Base-by-base conservation (phyloP, 441 rosid species). In the Biscutella laevigata region DNA sequence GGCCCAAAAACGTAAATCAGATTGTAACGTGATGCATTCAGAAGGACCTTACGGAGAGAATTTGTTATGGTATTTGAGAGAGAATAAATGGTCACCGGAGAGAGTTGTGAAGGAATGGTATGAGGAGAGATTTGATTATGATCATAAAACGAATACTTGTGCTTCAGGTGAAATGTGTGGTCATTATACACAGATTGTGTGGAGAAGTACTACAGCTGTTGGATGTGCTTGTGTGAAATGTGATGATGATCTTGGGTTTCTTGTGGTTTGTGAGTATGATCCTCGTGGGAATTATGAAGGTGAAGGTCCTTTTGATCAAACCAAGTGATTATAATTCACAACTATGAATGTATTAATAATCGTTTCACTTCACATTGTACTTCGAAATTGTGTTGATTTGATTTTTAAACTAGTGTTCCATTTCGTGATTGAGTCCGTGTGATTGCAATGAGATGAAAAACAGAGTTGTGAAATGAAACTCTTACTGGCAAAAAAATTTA, bases 151-250 rank as follows among this genome's bases (percentile, higher is more conserved):
- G 3, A 77, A 80, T 22, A 13, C 50, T 7, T 74, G 91, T 29
- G 19, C 20, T 2, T 3, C n/a, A 0, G 73, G 67, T 0, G 1
- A 64, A 7, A 54, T 55, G 67, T 84, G 96, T 25, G 83, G 83
- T 0, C 84, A 81, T 61, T 84, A 69, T 30, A 81, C 84, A 3
- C 95, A 87, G 63, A 17, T 87, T 12, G 61, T 82, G 11, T 78
- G 86, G 83, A 44, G 44, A 22, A 22, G 17, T 4, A 71, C 79
- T 1, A 5, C 33, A 19, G 19, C 29, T 6, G 5, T 80, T 1
- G 88, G 94, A 10, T 80, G 94, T 15, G 71, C 71, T 4, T 55
- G 54, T 1, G 49, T 52, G 3, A 21, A 50, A 11, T 87, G 94
- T 30, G 0, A 11, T 2, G 22, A 12, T 0, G 19, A 6, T 0